Evolutionary conservation across 2,329 filamentous ascomycete genomes (phyloP).

Genomic region (Volutella citrinella): DNA sequence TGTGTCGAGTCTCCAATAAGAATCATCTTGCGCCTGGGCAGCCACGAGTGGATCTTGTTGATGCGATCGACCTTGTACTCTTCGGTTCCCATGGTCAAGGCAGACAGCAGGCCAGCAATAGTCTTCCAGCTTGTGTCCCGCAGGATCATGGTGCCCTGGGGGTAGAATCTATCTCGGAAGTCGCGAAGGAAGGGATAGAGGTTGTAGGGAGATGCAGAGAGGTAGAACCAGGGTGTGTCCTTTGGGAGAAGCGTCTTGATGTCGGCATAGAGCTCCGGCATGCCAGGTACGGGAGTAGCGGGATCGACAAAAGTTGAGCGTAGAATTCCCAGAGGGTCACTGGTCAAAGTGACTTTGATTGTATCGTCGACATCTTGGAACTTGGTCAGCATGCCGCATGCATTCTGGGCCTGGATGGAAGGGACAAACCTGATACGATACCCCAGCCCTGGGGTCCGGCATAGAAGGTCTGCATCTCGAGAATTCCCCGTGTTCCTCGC

Average conservation of each 20-base stretch:
- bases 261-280: constrained; percentile 78
- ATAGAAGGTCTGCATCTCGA: constrained; percentile 69
- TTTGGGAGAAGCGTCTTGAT: constrained; percentile 53
- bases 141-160: constrained; percentile 76
- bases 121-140: constrained; percentile 87
- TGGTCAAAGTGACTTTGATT: constrained; percentile 86
- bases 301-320: constrained; percentile 78
- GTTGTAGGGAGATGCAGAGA: constrained; percentile 92
- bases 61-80: constrained; percentile 84
- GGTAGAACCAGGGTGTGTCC: constrained; percentile 81
- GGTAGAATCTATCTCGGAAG: constrained; percentile 71
- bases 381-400: background rate
- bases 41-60: constrained; percentile 71
- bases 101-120: constrained; percentile 72
- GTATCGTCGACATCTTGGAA: constrained; percentile 83
- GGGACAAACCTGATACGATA: constrained; percentile 64
- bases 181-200: constrained; percentile 80
- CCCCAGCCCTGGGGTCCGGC: constrained; percentile 78
- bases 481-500: constrained; percentile 49
- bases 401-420: background rate
- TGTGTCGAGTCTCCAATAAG: constrained; percentile 90
- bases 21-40: constrained; percentile 76
- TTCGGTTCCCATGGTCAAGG: constrained; percentile 76
- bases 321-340: constrained; percentile 76
- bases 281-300: constrained; percentile 69